Base-by-base conservation (phyloP, 805 yeast species). In the Soucietia sequanensis region DNA sequence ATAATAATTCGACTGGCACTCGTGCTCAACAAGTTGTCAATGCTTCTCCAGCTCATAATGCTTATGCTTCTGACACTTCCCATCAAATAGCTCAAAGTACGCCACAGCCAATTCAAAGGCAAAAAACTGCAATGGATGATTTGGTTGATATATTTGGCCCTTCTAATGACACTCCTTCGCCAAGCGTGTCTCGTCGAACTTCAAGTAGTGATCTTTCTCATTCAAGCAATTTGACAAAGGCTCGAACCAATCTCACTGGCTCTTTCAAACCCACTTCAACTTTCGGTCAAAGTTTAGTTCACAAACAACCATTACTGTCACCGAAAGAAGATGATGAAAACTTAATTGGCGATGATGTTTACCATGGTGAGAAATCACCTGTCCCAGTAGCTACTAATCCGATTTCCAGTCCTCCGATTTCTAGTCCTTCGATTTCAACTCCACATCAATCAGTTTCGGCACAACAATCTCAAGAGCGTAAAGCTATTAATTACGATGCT, bases 181-280 rank as follows among this genome's bases (percentile, higher is more conserved):
- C 57, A 21, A 29, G 42, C 2, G 35, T 58, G 21, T 57, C 55
- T 31, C 35, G 43, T 16, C 50, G 62, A 31, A 32, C 54, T n/a
- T 57, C 68, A 12, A 54, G 60, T 36, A 58, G 67, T 39, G 70
- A 67, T 40, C 52, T 62, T 39, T 35, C 56, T 7, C 50, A 48
- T 11, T 10, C 46, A 3, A 35, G 39, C 10, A 61, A 54, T 4
- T 47, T 62, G 16, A 68, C 71, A 16, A 60, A 54, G 40, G 56
- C 57, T 10, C 59, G 69, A 28, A 50, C 47, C 15, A 51, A 47
- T 13, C 48, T 65, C 52, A 43, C 68, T 42, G 52, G 57, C 45
- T 50, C 73, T 40, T 91, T 90, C 62, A 83, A 77, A 35, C 97
- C 97, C 23, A 72, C 89, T 12, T 88, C 96, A 0, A 62, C 75